Evolutionary conservation across 1,284 basidiomycete species (phyloP).

Genomic region (Cutaneotrichosporon curvatum): DNA sequence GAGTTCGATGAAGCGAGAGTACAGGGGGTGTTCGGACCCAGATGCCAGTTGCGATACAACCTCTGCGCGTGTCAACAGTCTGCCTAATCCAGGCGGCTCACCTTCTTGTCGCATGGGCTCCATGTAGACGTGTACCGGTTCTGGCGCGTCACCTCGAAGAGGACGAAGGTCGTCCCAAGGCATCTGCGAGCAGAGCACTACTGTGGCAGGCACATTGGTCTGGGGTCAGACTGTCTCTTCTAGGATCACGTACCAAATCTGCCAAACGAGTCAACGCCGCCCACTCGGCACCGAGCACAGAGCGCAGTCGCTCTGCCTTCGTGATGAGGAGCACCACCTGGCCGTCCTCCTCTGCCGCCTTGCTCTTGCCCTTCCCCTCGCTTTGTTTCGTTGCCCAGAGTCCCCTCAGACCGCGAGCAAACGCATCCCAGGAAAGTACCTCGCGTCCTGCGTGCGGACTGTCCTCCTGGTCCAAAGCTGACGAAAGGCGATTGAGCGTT

Average conservation of each 20-base stretch:
- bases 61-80: constrained; percentile 37
- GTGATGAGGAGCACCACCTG: constrained; percentile 59
- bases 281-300: constrained; percentile 57
- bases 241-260: constrained; percentile 58
- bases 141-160: constrained; percentile 60
- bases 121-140: constrained; percentile 67
- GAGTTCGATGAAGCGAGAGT: constrained; percentile 59
- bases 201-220: constrained; percentile 49
- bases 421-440: constrained; percentile 61
- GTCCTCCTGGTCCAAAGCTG: constrained; percentile 30
- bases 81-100: constrained; percentile 37
- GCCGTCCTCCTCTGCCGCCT: constrained; percentile 30
- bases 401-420: constrained; percentile 55
- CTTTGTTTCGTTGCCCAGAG: constrained; percentile 25
- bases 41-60: constrained; percentile 22
- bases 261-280: constrained; percentile 64
- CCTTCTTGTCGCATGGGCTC: constrained; percentile 57
- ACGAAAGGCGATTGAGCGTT: constrained; percentile 56
- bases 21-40: constrained; percentile 51
- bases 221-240: neutral
- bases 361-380: constrained; percentile 14
- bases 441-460: constrained; percentile 7
- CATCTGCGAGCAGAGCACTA: constrained; percentile 61
- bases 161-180: constrained; percentile 71
- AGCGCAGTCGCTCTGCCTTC: constrained; percentile 60